Evolutionary conservation across 1,284 basidiomycete genomes (phyloP).

Genomic region (Inonotus obliquus): DNA sequence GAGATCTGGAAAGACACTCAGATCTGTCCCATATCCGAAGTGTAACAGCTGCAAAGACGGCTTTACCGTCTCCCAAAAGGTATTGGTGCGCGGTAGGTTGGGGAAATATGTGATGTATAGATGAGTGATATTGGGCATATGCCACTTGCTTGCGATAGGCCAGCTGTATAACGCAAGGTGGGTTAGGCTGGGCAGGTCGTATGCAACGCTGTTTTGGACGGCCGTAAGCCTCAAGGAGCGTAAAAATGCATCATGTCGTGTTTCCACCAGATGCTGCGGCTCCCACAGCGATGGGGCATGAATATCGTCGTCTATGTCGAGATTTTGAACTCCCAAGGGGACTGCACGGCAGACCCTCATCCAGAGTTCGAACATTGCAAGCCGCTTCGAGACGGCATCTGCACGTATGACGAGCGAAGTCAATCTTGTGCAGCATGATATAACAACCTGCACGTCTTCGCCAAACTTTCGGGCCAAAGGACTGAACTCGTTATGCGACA

Average conservation of each 20-base stretch:
- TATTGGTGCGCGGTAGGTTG: slow-evolving; percentile 1
- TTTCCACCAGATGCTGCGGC: neutral
- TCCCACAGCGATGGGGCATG: slow-evolving; percentile 2
- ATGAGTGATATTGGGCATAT: slow-evolving; percentile 1
- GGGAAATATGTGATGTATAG: slow-evolving; percentile 4
- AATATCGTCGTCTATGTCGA: slow-evolving; percentile 9
- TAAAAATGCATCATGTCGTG: neutral
- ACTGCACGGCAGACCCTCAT: slow-evolving; percentile 7
- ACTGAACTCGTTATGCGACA: neutral
- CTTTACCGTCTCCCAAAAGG: slow-evolving; percentile 1
- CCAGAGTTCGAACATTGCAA: slow-evolving; percentile 5
- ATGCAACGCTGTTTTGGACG: neutral
- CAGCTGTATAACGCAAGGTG: slow-evolving; percentile 3
- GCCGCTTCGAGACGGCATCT: slow-evolving; percentile 2
- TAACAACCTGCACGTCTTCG: neutral
- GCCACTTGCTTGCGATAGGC: slow-evolving; percentile 5
- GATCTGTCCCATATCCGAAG: slow-evolving; percentile 11
- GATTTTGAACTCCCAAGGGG: slow-evolving; percentile 3
- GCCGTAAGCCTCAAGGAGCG: slow-evolving; percentile 6
- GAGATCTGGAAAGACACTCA: slow-evolving; percentile 8
- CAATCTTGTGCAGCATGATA: neutral
- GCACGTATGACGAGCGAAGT: slow-evolving; percentile 5
- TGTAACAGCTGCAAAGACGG: neutral
- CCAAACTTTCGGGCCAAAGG: neutral
- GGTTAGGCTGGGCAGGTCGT: neutral